Evolutionary conservation across 805 yeast species (phyloP).

Genomic region (Priceomyces haplophilus): DNA sequence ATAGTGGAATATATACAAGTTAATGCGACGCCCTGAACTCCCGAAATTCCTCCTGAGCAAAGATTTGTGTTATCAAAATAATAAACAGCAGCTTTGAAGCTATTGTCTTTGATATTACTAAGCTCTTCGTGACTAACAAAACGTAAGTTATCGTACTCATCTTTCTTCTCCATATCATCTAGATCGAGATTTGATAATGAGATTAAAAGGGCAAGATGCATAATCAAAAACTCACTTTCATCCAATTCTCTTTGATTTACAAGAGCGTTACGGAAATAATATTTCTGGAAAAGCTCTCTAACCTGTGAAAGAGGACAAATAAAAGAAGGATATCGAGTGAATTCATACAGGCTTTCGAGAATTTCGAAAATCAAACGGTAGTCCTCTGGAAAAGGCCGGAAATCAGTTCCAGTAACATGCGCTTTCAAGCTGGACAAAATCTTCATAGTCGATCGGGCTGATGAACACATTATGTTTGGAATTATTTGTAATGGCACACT

Average conservation of each 20-base stretch:
- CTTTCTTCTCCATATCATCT: neutral
- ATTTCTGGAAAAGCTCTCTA: slow-evolving; percentile 21
- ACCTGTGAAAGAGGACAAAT: slow-evolving; percentile 13
- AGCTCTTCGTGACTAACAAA: slow-evolving; percentile 9
- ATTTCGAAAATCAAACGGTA: slow-evolving; percentile 22
- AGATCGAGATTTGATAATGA: slow-evolving; percentile 15
- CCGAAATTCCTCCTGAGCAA: slow-evolving; percentile 45
- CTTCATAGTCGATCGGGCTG: neutral
- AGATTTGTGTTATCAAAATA: slow-evolving; percentile 51
- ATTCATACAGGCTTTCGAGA: slow-evolving; percentile 18
- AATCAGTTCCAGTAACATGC: slow-evolving; percentile 11
- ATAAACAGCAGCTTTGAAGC: slow-evolving; percentile 34
- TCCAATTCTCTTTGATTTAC: slow-evolving; percentile 13
- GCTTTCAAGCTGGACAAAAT: slow-evolving; percentile 9
- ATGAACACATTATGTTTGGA: neutral
- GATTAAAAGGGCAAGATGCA: slow-evolving; percentile 26
- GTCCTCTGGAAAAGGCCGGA: slow-evolving; percentile 10
- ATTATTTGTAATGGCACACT: neutral
- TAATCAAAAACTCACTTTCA: slow-evolving; percentile 28
- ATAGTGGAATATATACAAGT: slow-evolving; percentile 36
- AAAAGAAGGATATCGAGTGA: slow-evolving; percentile 14
- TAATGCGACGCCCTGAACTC: slow-evolving; percentile 50
- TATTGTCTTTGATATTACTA: slow-evolving; percentile 12
- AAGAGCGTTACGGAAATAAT: slow-evolving; percentile 16
- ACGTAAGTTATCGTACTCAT: slow-evolving; percentile 11